Base-by-base conservation (phyloP, 306 rosid genomes). In the Fragaria nilgerrensis region DNA sequence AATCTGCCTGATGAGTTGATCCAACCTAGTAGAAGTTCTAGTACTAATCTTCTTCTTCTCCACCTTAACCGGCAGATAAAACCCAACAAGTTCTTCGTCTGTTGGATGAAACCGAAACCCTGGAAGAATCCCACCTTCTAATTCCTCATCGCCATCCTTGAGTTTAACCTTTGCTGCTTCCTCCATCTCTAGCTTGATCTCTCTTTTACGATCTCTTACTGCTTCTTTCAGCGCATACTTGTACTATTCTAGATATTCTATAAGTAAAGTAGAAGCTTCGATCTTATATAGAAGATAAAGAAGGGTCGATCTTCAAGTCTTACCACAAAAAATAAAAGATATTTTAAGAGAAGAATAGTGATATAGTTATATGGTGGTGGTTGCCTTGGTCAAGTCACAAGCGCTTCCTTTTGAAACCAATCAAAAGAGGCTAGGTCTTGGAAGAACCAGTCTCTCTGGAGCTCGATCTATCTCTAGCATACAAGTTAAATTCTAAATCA, bases 81-180 rank as follows among this genome's bases (percentile, higher is more conserved):
- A 94, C 49, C 96, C 95, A 23, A 94, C 92, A 76, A 94, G 98
- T 68, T 94, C 98, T 78, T 94, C 97, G 48, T 94, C 97, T 0
- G 98, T 94, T 13, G 98, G 98, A 67, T 94, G 93, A 79, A 94
- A 94, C 72, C 98, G 90, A 70, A 89, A 94, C 61, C 98, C 98
- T 1, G 98, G 98, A 82, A 90, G 97, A 44, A 70, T 82, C 69
- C 61, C 87, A 78, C 86, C 77, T 34, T 43, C 44, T 64, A 32
- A 16, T 15, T 84, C 85, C 7, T 84, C 90, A 16, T 84, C 90
- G 13, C 83, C 89, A 22, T 82, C 83, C 11, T 3, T 66, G 48
- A 39, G 17, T 75, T 59, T 79, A 2, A 61, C 74, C 68, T 78
- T 85, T 22, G 68, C 23, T 22, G 68, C 23, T 64, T 37, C 86